Conservation (phyloP, 257 asterid genomes). For the Solanum ahanhuiri region DNA sequence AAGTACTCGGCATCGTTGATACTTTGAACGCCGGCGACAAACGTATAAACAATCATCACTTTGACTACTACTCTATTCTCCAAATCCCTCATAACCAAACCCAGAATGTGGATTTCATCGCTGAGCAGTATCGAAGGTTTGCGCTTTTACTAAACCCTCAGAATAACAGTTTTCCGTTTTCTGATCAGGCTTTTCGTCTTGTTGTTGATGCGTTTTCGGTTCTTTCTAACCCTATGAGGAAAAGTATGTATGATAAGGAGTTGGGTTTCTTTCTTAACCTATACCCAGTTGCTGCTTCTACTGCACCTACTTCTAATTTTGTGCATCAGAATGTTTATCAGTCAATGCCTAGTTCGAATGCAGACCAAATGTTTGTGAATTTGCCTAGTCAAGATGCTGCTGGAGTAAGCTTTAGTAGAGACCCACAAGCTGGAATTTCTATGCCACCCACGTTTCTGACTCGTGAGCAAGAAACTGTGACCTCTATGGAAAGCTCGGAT, state of each 20-base stretch:
- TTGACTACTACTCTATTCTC: slow-evolving; percentile 70
- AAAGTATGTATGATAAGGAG: slow-evolving; percentile 58
- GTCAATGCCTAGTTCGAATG: neutral
- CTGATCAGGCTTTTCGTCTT: slow-evolving; percentile 74
- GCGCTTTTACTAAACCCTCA: slow-evolving; percentile 55
- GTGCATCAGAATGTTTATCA: neutral
- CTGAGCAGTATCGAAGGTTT: slow-evolving; percentile 52
- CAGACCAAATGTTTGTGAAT: slow-evolving; percentile 3
- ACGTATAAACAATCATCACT: slow-evolving; percentile 43
- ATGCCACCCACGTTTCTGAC: slow-evolving; percentile 14
- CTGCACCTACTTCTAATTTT: neutral
- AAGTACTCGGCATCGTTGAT: slow-evolving; percentile 69
- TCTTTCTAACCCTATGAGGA: slow-evolving; percentile 59
- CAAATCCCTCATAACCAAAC: slow-evolving; percentile 55
- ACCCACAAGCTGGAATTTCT: neutral
- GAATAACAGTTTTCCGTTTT: slow-evolving; percentile 58
- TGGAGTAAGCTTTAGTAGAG: neutral
- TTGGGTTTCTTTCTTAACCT: slow-evolving; percentile 24
- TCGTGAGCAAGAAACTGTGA: slow-evolving; percentile 8
- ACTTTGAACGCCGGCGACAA: slow-evolving; percentile 70
- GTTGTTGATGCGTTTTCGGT: slow-evolving; percentile 68
- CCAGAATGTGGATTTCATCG: slow-evolving; percentile 42
- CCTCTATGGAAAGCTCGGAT: slow-evolving; percentile 15
- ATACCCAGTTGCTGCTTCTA: neutral
- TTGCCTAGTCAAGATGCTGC: neutral